Conservation (phyloP, 306 rosid genomes). For the Comarum palustre region DNA sequence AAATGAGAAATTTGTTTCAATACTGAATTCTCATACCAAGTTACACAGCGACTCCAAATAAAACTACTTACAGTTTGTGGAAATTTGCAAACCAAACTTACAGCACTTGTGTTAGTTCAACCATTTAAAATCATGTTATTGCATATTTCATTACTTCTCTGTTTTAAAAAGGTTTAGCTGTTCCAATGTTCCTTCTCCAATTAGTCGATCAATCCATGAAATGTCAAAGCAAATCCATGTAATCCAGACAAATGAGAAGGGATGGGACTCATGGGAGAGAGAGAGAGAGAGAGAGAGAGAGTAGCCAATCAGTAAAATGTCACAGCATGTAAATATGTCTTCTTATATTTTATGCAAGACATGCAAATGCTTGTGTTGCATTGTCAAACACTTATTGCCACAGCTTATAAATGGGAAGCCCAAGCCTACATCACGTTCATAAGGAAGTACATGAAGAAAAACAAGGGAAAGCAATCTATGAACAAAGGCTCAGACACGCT, state of each 20-base stretch:
- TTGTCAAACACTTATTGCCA: constrained; percentile 66
- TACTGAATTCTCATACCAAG: neutral
- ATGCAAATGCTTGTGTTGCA: constrained; percentile 46
- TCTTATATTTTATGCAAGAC: constrained; percentile 38
- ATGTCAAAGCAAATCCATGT: neutral
- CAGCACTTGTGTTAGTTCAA: neutral
- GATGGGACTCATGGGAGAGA: neutral
- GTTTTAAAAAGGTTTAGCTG: neutral
- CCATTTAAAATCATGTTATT: neutral
- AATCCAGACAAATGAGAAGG: neutral
- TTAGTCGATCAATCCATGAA: neutral
- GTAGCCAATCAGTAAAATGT: constrained; percentile 10
- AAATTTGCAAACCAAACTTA: neutral
- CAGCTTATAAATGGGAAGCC: constrained; percentile 43
- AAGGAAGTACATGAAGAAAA: constrained; percentile 41
- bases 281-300: neutral
- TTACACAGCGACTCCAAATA: neutral
- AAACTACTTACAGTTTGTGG: neutral
- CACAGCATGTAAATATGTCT: constrained; percentile 37
- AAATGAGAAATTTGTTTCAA: neutral
- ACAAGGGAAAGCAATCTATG: constrained; percentile 58
- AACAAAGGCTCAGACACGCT: constrained; percentile 48
- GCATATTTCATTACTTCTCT: neutral
- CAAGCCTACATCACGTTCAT: constrained; percentile 39
- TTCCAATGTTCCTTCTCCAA: neutral